Evolutionary conservation across 805 yeast genomes (phyloP), one percentile per base, ranked within the genome.

Genomic region (Pichia nanzhaoensis): DNA sequence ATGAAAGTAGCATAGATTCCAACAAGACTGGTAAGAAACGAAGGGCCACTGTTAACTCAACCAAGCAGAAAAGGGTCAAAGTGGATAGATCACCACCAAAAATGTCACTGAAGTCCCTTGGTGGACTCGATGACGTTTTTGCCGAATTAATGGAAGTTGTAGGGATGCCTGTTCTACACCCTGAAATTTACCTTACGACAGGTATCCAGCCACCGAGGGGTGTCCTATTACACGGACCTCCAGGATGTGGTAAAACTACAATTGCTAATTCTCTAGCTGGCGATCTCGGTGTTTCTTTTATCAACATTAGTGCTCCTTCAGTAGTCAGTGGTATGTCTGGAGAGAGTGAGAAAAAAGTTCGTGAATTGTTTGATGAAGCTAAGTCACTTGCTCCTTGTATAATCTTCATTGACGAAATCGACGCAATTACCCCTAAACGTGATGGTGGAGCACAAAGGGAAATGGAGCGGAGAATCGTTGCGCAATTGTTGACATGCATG

Each of bases 241-340:
- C 98, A 2, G 99, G 99, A 14, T 93, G 99, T 70, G 99, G 99
- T 61, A 93, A 93, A 58, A 93, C 99, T 0, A 83, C 96, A 36
- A 81, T 93, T 44, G 99, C 99, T 3, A 89, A 89, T 63, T 96
- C 98, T 0, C 68, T 93, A 19, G 99, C 99, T 1, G 96, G 96
- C 24, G 96, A 91, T 58, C 71, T 93, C 28, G 84, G 88, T 54
- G 96, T 93, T 0, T 96, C 98, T 0, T 93, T 93, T 59, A 78
- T 93, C 16, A 82, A 84, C 37, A 74, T 93, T 1, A 84, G 95
- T 22, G 98, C 99, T 0, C 99, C 99, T 1, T 83, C 95, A 2
- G 87, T 93, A 8, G 98, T 93, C 0, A 86, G 96, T 50, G 99
- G 99, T 5, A 93, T 93, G 98, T 87, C 96, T n/a, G 99, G 99